phyloP scores from a whole-genome alignment of 345 rosid genomes.

The Gossypium mustelinum region DNA sequence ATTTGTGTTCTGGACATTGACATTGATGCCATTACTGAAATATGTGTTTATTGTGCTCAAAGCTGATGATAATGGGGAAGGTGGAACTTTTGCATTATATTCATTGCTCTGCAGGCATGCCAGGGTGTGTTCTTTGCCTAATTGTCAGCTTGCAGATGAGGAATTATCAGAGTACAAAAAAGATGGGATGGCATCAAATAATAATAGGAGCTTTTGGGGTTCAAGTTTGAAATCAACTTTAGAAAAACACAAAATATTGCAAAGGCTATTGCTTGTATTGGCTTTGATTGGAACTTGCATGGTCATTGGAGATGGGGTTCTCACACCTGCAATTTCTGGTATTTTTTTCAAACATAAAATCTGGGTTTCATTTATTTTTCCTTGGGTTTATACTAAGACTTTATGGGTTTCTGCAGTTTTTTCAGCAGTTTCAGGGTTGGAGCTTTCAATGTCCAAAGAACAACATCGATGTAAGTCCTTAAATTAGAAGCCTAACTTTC shows the following conservation, averaged over 20 bases:
- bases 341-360: background rate
- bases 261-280: conserved; percentile 63
- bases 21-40: conserved; percentile 63
- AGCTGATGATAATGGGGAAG: conserved; percentile 92
- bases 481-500: conserved; percentile 13
- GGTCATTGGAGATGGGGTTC: conserved; percentile 95
- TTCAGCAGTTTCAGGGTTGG: conserved; percentile 87
- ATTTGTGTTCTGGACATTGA: conserved; percentile 80
- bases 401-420: conserved; percentile 52
- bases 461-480: conserved; percentile 70
- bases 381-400: conserved; percentile 6
- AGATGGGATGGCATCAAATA: conserved; percentile 25
- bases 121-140: conserved; percentile 67
- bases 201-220: conserved; percentile 27
- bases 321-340: conserved; percentile 90
- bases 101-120: conserved; percentile 77
- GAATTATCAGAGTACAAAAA: conserved; percentile 62
- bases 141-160: conserved; percentile 80
- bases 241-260: conserved; percentile 63
- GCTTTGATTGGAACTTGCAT: conserved; percentile 87
- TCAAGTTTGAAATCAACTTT: conserved; percentile 55
- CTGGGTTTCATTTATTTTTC: background rate
- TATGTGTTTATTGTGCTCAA: conserved; percentile 75
- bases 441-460: conserved; percentile 69
- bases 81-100: conserved; percentile 84